Base-by-base conservation (phyloP, 768 basidiomycete species). In the Phanerodontia chrysosporium region DNA sequence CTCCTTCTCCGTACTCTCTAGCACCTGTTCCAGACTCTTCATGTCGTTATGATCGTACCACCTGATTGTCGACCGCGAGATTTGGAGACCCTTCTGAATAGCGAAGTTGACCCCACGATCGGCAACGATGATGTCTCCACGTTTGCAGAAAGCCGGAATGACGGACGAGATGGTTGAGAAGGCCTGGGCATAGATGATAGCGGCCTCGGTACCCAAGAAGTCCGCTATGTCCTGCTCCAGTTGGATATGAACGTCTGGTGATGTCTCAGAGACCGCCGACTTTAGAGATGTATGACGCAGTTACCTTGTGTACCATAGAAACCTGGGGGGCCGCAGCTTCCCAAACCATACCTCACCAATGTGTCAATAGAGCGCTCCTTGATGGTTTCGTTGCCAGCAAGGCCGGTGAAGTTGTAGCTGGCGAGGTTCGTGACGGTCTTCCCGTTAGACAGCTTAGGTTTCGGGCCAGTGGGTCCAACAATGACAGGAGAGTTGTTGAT, bases 31-130 rank as follows among this genome's bases (percentile, higher is more conserved):
- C 30, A 99, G 81, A 64, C 89, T 92, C 66, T 86, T 85, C 70
- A 95, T 79, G 69, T 98, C 95, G 65, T 96, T 97, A 70, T 98
- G 97, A 65, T 98, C 95, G 70, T 84, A 99, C 93, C 93, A 99
- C 55, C 92, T 84, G 32, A 98, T 84, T 0, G 89, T 94, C 6
- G 87, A 92, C 42, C 97, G 87, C 21, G 89, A 91, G 60, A 98
- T 93, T 70, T 96, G 90, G 28, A 98, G 85, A 18, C 96, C 97
- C 73, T 95, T 96, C 71, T 98, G 95, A 56, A 98, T 91, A 16
- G 92, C 86, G 72, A 98, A 94, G 73, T 91, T 96, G 65, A 95
- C 87, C n/a, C 87, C 84, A n/a, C 93, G 86, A 73, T 99, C 96
- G 3, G 94, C 95, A n/a, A 99, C 91, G 67, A 99, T 95, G 67